Conservation (phyloP, 2,329 filamentous ascomycete species). For the Diaporthe humulicola region DNA sequence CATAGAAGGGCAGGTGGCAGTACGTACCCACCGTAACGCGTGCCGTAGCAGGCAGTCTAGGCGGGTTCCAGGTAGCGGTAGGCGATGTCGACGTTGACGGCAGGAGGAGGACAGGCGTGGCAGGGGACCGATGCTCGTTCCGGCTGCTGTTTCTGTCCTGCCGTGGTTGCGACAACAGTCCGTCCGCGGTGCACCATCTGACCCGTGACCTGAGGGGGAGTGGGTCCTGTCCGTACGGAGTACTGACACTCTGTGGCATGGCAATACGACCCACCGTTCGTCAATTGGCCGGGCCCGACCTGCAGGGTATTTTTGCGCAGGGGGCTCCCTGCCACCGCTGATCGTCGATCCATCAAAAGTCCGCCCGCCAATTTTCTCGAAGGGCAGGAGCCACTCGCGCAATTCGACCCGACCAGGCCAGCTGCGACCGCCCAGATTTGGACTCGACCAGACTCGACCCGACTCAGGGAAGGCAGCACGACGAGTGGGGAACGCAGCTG, state of each 20-base stretch:
- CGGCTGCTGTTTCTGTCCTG: slow-evolving; percentile 15
- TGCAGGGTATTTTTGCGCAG: slow-evolving; percentile 29
- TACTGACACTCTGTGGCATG: not conserved
- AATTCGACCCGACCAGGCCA: slow-evolving; percentile 15
- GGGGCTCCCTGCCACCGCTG: slow-evolving; percentile 15
- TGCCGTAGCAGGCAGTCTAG: not conserved
- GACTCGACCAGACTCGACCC: slow-evolving; percentile 30
- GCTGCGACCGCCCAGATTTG: not conserved
- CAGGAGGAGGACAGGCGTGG: not conserved
- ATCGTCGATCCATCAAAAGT: slow-evolving; percentile 28
- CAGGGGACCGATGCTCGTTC: slow-evolving; percentile 7
- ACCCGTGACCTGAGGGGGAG: slow-evolving; percentile 29
- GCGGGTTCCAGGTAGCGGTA: not conserved
- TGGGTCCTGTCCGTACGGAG: not conserved
- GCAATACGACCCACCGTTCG: slow-evolving; percentile 25
- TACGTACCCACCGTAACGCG: not conserved
- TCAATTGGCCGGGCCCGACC: slow-evolving; percentile 8
- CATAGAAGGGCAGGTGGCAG: not conserved
- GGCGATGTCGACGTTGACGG: not conserved
- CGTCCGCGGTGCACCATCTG: not conserved
- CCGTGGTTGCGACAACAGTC: not conserved
- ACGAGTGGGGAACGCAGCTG: not conserved
- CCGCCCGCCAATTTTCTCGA: slow-evolving; percentile 16
- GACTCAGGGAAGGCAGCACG: slow-evolving; percentile 25
- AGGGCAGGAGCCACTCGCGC: slow-evolving; percentile 20